Evolutionary conservation across 495 filamentous ascomycete species (phyloP), one percentile per base, ranked within the genome.

Genomic region (Glonium stellatum): DNA sequence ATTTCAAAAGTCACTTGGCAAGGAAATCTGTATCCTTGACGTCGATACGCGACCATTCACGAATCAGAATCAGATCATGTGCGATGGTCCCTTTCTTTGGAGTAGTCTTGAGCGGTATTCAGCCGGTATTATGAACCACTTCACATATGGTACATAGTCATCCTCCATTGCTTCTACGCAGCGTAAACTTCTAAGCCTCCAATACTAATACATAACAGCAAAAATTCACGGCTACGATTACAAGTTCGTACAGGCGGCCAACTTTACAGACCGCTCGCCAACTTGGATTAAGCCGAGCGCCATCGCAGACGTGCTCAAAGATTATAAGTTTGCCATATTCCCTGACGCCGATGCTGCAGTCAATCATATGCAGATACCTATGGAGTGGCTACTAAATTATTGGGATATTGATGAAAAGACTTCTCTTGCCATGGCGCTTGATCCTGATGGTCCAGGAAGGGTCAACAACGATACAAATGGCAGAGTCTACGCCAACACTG

Each of bases 381-480:
- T 80, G 21, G 79, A 82, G 66, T 82, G 79, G 78, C 67, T 82
- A 39, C 67, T 82, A 21, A 80, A 80, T 68, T 75, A 78, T 69
- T 82, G 78, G 79, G 64, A 75, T 39, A 74, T 80, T 46, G 67
- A 62, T 53, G 51, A 60, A 5, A 53, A 72, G 9, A 75, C 71
- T n/a, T 67, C 77, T 11, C 64, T 80, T 25, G 73, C 78, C 41
- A 70, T 79, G 70, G 72, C 78, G 23, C 11, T 51, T 19, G 62
- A 65, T 37, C 54, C 54, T 3, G 36, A 42, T 18, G 49, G 42
- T 18, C n/a, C 19, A 8, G 41, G 12, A 1, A 44, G 37, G 6
- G 47, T 11, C 22, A 70, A 65, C 58, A 41, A 53, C 15, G 71
- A 74, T 58, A 60, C 59, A 48, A 55, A 61, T 31, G 70, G 69